These are phyloP conservation scores for Streptanthus diversifolius DNA, from an alignment of 345 rosid species.

Conservation along the genomic window DNA sequence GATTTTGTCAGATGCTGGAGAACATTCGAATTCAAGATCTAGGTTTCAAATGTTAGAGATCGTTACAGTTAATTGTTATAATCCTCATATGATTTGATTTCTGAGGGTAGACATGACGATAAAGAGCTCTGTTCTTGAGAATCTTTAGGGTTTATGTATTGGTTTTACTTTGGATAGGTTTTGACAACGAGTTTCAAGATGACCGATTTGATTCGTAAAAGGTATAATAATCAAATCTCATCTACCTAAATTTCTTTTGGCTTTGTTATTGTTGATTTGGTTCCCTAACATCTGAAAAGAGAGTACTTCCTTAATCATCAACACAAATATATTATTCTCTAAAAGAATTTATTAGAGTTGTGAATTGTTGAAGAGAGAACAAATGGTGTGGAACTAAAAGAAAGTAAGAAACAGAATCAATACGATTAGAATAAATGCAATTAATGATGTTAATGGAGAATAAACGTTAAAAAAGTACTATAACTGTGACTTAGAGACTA, in stretches of 20 bases:
- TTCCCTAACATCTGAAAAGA: neutral
- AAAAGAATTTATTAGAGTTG: neutral
- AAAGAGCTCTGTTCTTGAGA: neutral
- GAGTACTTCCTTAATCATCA: too few species aligned
- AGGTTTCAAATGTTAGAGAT: neutral
- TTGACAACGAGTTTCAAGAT: neutral
- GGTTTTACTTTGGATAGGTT: neutral
- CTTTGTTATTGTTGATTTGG: neutral
- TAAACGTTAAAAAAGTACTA: neutral
- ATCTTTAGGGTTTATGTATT: neutral
- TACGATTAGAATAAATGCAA: neutral
- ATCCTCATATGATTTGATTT: neutral
- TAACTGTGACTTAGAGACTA: neutral
- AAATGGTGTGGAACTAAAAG: neutral
- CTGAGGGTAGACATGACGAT: neutral
- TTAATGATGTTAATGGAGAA: neutral
- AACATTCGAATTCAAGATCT: slow-evolving; percentile 12
- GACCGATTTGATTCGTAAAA: neutral
- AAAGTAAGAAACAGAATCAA: neutral
- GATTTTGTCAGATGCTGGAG: neutral
- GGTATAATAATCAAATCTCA: neutral
- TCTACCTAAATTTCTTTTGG: neutral
- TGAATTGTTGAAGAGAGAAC: neutral
- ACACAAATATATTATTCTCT: too few species aligned
- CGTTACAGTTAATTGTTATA: neutral